phyloP scores from a whole-genome alignment of 805 yeast genomes.

The Candida tallmaniae region DNA sequence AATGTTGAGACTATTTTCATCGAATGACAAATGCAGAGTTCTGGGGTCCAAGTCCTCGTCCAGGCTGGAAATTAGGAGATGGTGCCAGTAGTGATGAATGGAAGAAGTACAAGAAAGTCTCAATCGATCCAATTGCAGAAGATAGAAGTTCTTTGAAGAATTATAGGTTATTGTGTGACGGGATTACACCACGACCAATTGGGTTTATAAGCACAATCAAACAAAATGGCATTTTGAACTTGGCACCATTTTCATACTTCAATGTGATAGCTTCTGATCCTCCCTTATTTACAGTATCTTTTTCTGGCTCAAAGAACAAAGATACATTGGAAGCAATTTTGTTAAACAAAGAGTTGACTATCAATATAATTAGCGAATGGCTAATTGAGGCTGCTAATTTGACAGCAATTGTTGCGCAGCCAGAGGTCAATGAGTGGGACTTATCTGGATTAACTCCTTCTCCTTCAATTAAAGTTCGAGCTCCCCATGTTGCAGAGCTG shows the following conservation, averaged over 20 bases:
- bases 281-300: constrained; percentile 51
- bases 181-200: constrained; percentile 56
- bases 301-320: constrained; percentile 40
- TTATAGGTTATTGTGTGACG: constrained; percentile 49
- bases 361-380: constrained; percentile 60
- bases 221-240: constrained; percentile 39
- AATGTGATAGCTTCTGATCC: constrained; percentile 48
- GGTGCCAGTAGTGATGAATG: constrained; percentile 44
- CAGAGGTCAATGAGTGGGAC: constrained; percentile 51
- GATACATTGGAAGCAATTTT: constrained; percentile 48
- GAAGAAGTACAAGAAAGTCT: constrained; percentile 36
- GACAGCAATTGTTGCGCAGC: constrained; percentile 44
- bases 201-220: constrained; percentile 51
- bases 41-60: constrained; percentile 17
- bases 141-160: constrained; percentile 39
- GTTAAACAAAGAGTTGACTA: constrained; percentile 50
- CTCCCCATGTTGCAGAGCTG: constrained; percentile 58
- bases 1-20: too few relatives aligned
- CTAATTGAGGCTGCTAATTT: constrained; percentile 60
- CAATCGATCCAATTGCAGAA: constrained; percentile 45
- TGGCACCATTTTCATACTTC: constrained; percentile 62
- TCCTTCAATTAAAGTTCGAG: constrained; percentile 41
- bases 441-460: constrained; percentile 49
- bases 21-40: too few relatives aligned
- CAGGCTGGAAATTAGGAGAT: constrained; percentile 40